Evolutionary conservation across 2,329 filamentous ascomycete genomes (phyloP).

Genomic region (Paradendryphiella salina): DNA sequence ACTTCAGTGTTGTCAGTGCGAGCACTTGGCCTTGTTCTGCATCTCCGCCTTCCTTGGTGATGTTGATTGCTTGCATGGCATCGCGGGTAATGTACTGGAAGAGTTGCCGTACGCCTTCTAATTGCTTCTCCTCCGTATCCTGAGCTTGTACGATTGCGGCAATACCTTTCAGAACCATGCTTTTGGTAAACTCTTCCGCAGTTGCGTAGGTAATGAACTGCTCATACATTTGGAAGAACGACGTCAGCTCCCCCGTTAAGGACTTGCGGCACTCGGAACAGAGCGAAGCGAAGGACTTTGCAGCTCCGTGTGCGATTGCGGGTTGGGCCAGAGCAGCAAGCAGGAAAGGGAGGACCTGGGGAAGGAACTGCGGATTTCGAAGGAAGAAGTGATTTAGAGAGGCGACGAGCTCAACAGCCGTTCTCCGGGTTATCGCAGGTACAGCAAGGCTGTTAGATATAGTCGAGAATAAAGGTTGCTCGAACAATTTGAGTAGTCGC

Average conservation of each 20-base stretch:
- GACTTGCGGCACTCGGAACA: constrained; percentile 74
- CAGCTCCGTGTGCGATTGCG: constrained; percentile 67
- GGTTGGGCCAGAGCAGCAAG: constrained; percentile 69
- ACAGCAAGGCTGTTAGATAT: constrained; percentile 54
- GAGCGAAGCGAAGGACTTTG: constrained; percentile 72
- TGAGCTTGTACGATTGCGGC: constrained; percentile 75
- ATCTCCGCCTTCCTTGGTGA: constrained; percentile 41
- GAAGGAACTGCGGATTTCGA: constrained; percentile 67
- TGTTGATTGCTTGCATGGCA: constrained; percentile 48
- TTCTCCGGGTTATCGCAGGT: constrained; percentile 66
- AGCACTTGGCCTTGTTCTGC: constrained; percentile 49
- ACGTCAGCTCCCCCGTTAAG: constrained; percentile 67
- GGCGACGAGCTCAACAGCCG: constrained; percentile 70
- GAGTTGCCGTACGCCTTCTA: constrained; percentile 60
- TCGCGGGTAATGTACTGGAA: constrained; percentile 66
- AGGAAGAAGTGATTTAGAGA: constrained; percentile 78
- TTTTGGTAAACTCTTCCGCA: constrained; percentile 70
- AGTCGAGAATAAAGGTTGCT: constrained; percentile 60
- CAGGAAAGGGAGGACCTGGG: constrained; percentile 71
- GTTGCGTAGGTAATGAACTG: constrained; percentile 62
- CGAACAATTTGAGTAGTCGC: constrained; percentile 65
- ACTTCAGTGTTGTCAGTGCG: constrained; percentile 63
- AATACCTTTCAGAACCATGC: constrained; percentile 73
- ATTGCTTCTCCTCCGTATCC: constrained; percentile 59
- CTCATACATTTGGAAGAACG: constrained; percentile 73